phyloP scores from a whole-genome alignment of 805 yeast genomes.

The Candida maesae region DNA sequence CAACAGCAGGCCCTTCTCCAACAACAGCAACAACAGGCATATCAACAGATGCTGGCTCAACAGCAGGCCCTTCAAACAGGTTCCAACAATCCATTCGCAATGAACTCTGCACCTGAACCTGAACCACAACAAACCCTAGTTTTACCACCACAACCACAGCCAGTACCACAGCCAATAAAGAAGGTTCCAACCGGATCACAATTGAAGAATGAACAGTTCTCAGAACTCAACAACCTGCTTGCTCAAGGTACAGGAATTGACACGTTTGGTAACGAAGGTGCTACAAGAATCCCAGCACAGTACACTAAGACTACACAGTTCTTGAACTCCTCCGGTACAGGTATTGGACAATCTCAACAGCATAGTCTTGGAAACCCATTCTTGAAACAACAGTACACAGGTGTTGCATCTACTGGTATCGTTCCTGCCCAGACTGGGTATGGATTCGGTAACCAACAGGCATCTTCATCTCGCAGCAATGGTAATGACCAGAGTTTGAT shows the following conservation, averaged over 20 bases:
- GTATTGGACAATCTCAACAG: conserved; percentile 36
- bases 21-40: conserved; percentile 10
- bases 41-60: conserved; percentile 6
- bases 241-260: conserved; percentile 90
- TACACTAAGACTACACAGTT: conserved; percentile 80
- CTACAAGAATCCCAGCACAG: conserved; percentile 84
- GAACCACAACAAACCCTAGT: conserved; percentile 21
- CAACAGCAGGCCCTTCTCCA: conserved; percentile 10
- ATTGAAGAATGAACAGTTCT: conserved; percentile 51
- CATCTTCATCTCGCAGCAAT: conserved; percentile 14
- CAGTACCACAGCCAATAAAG: conserved; percentile 29
- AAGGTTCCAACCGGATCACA: conserved; percentile 52
- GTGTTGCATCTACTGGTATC: conserved; percentile 60
- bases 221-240: conserved; percentile 73
- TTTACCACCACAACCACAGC: conserved; percentile 17
- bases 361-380: conserved; percentile 36
- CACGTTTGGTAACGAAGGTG: conserved; percentile 88
- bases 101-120: conserved; percentile 18
- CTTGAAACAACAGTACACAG: conserved; percentile 65
- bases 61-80: conserved; percentile 48
- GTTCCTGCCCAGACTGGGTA: conserved; percentile 88
- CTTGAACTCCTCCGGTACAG: conserved; percentile 86
- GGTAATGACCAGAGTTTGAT: conserved; percentile 28
- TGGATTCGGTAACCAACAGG: conserved; percentile 82
- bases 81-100: conserved; percentile 71